Conservation (phyloP, 2,329 filamentous ascomycete genomes). For the Fusarium keratoplasticum region DNA sequence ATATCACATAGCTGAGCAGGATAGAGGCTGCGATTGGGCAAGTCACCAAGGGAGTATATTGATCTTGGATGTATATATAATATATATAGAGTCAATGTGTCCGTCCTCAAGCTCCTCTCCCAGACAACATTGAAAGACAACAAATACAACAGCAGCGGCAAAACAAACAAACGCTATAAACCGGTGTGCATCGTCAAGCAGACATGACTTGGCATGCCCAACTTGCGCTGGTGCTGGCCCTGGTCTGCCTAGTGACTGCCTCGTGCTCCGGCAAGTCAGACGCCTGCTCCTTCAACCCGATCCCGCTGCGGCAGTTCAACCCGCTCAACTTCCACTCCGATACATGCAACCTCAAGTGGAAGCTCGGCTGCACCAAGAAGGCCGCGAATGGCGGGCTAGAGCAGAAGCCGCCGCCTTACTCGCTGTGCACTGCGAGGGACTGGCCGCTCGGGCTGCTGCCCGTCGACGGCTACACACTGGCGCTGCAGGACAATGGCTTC, state of each 20-base stretch:
- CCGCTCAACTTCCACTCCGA: constrained; percentile 6
- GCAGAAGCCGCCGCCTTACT: constrained; percentile 10
- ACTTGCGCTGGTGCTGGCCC: constrained; percentile 8
- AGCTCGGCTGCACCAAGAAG: background rate
- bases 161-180: background rate
- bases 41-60: background rate
- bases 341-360: constrained; percentile 17
- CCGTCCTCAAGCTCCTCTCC: background rate
- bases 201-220: constrained; percentile 8
- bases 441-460: constrained; percentile 6
- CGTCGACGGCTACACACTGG: constrained; percentile 13
- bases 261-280: constrained; percentile 11
- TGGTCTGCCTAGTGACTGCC: constrained; percentile 1
- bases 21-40: background rate
- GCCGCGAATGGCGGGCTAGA: background rate
- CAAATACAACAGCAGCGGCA: background rate
- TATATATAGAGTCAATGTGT: background rate
- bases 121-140: background rate
- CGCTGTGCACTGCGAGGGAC: background rate
- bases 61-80: background rate
- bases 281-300: constrained; percentile 6
- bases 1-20: background rate
- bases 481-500: constrained; percentile 9
- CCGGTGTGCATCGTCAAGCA: background rate
- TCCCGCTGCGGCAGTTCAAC: constrained; percentile 1